These are phyloP conservation scores for Alloteropsis semialata DNA, from an alignment of 176 grass and related monocot genomes.

Conservation along the genomic window DNA sequence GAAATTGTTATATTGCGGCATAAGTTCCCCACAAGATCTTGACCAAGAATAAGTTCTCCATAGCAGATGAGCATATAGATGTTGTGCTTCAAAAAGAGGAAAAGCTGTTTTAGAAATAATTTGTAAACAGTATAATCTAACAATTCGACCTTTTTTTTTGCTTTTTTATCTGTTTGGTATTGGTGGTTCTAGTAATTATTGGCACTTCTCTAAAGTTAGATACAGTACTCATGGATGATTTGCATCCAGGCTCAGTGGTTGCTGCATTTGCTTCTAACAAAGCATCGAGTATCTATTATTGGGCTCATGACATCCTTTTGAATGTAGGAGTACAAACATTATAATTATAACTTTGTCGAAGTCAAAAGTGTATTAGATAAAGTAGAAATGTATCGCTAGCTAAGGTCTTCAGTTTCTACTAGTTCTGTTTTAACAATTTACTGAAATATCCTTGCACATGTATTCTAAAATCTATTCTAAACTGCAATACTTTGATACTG, in stretches of 20 bases:
- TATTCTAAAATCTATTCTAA: conserved; percentile 14
- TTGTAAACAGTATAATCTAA: neutral
- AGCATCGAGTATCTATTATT: neutral
- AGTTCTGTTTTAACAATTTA: neutral
- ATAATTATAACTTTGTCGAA: conserved; percentile 7
- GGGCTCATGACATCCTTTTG: conserved; percentile 2
- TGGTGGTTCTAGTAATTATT: conserved; percentile 2
- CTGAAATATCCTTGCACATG: conserved; percentile 6
- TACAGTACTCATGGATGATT: neutral
- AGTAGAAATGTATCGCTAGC: conserved; percentile 5
- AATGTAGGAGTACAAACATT: neutral
- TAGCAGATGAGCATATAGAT: conserved; percentile 3
- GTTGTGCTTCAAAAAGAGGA: neutral
- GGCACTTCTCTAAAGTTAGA: neutral
- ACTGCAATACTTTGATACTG: neutral
- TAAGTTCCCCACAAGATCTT: conserved; percentile 3
- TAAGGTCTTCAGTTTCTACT: neutral
- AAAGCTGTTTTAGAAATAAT: neutral
- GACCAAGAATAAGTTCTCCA: neutral
- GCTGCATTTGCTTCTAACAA: neutral
- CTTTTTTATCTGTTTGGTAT: conserved; percentile 1
- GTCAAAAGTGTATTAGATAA: neutral
- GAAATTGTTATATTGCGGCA: neutral
- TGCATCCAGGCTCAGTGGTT: neutral
- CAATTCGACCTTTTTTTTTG: neutral